A percentile compares a stretch with the other conserved stretches of the same genome.
Conservation (phyloP, 2,329 filamentous ascomycete species). For the Aschersonia sp. region DNA sequence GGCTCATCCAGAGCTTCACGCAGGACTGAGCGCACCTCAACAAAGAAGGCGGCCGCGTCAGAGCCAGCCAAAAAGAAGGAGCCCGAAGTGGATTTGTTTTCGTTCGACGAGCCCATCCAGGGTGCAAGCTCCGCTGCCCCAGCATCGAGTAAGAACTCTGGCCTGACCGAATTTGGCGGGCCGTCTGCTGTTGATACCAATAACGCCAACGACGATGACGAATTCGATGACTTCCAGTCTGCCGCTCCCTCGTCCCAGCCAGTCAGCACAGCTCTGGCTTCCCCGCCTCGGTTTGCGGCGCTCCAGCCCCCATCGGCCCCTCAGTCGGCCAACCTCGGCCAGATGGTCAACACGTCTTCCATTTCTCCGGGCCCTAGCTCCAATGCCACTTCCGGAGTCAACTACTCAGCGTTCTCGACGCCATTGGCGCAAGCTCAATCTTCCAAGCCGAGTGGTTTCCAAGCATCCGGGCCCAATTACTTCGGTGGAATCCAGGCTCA, state of each 20-base stretch:
- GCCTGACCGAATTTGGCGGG: constrained; percentile 28
- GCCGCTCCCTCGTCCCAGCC: constrained; percentile 47
- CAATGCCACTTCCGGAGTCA: constrained; percentile 39
- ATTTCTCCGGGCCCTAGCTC: constrained; percentile 58
- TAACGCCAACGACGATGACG: constrained; percentile 55
- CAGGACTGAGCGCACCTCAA: constrained; percentile 15
- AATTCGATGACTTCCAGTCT: constrained; percentile 96
- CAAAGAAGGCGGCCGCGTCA: constrained; percentile 27
- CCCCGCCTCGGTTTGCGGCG: constrained; percentile 57
- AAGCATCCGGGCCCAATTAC: constrained; percentile 80
- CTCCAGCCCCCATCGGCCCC: constrained; percentile 77
- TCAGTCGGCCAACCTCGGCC: constrained; percentile 66
- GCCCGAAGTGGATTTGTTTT: constrained; percentile 85
- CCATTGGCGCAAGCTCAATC: constrained; percentile 25
- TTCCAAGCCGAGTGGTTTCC: constrained; percentile 50
- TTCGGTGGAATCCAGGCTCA: constrained; percentile 63
- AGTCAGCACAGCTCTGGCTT: constrained; percentile 34
- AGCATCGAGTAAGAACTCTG: constrained; percentile 30
- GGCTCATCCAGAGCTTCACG: constrained; percentile 28
- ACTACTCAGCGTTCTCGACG: constrained; percentile 47
- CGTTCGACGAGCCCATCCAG: constrained; percentile 65
- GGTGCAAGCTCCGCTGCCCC: constrained; percentile 22
- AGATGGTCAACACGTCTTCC: constrained; percentile 67
- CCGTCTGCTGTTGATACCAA: constrained; percentile 8
- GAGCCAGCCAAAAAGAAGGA: constrained; percentile 68